Conservation (phyloP, 441 rosid species). For the Omphalea diandra region DNA sequence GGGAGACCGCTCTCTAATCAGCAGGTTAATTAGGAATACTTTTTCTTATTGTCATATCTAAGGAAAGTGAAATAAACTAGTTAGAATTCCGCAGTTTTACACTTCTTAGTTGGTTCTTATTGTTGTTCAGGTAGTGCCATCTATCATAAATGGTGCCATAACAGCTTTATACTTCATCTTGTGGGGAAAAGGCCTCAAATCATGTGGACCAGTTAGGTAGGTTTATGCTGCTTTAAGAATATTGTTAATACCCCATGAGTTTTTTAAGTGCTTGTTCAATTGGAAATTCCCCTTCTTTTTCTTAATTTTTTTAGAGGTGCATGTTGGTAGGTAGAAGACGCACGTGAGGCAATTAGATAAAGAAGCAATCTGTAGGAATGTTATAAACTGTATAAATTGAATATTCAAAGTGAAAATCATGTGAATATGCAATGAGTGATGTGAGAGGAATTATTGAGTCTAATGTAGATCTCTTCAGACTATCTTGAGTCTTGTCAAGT, state of each 20-base stretch:
- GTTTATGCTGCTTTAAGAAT: slow-evolving; percentile 24
- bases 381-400: neutral
- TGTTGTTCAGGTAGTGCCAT: slow-evolving; percentile 77
- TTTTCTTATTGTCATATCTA: neutral
- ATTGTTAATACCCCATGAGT: neutral
- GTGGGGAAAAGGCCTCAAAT: slow-evolving; percentile 92
- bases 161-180: slow-evolving; percentile 87
- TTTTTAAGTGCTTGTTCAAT: neutral
- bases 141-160: slow-evolving; percentile 85
- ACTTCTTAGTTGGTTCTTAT: slow-evolving; percentile 17
- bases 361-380: neutral
- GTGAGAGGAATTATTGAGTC: neutral
- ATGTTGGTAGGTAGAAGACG: too few relatives aligned
- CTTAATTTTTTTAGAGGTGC: neutral
- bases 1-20: slow-evolving; percentile 87
- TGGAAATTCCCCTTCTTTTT: neutral
- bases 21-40: slow-evolving; percentile 48
- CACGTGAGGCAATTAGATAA: neutral
- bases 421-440: neutral
- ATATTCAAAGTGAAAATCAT: neutral
- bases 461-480: neutral
- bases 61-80: slow-evolving; percentile 7
- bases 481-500: neutral
- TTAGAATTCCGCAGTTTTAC: neutral
- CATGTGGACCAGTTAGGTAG: slow-evolving; percentile 94